Conservation (phyloP, 140 eudicot species). For the Oenanthe javanica region DNA sequence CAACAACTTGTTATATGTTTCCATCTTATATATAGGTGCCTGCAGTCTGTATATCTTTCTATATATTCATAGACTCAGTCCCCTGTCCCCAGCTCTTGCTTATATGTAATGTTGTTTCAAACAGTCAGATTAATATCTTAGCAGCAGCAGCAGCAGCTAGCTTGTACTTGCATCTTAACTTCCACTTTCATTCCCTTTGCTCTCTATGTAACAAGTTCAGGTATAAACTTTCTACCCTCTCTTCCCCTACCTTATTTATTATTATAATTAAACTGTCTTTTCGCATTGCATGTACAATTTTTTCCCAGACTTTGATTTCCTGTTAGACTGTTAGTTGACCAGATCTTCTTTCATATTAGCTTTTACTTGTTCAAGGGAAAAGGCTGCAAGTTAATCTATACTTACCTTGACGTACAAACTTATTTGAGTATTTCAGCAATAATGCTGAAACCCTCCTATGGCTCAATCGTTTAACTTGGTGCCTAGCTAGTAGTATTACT, state of each 20-base stretch:
- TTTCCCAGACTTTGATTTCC: not conserved
- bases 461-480: too few species aligned
- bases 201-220: not conserved
- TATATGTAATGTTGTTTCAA: not conserved
- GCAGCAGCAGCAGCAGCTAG: not conserved
- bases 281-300: not conserved
- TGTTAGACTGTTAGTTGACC: not conserved
- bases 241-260: too few species aligned
- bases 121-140: not conserved
- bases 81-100: not conserved
- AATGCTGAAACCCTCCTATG: too few species aligned
- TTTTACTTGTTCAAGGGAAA: not conserved
- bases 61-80: not conserved
- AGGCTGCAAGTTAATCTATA: too few species aligned
- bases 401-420: too few species aligned
- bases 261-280: not conserved
- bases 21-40: too few species aligned
- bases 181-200: not conserved
- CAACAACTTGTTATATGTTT: too few species aligned
- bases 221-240: not conserved
- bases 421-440: too few species aligned
- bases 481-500: not conserved
- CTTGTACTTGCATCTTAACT: not conserved
- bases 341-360: not conserved
- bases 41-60: not conserved